Percentiles rank a stretch among this genome's conserved stretches.
Conservation (phyloP, 2,329 filamentous ascomycete species). For the Macrophomina tecta region DNA sequence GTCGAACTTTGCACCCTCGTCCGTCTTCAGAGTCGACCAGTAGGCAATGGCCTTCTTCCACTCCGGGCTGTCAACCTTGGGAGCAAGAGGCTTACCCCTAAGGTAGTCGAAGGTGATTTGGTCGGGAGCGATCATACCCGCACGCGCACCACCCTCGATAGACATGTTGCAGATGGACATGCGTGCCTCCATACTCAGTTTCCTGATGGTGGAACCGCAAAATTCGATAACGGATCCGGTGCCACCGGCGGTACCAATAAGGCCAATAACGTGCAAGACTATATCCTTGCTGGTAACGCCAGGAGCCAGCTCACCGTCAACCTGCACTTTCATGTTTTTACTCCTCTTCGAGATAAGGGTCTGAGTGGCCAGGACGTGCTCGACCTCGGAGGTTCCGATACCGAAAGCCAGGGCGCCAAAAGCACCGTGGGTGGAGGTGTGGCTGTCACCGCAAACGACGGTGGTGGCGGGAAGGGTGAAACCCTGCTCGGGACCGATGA, state of each 20-base stretch:
- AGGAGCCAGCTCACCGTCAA: conserved; percentile 86
- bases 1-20: conserved; percentile 88
- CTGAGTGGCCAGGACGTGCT: conserved; percentile 97
- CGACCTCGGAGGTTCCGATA: conserved; percentile 97
- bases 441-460: conserved; percentile 95
- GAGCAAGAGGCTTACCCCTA: conserved; percentile 86
- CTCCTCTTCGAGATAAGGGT: conserved; percentile 92
- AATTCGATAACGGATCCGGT: conserved; percentile 96
- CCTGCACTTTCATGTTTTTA: conserved; percentile 98
- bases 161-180: conserved; percentile 99
- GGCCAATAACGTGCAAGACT: conserved; percentile 88
- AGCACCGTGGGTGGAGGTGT: conserved; percentile 96
- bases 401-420: conserved; percentile 95
- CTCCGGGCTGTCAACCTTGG: conserved; percentile 80
- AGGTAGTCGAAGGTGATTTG: conserved; percentile 95
- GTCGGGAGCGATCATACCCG: conserved; percentile 96
- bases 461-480: conserved; percentile 98
- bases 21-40: conserved; percentile 86
- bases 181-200: conserved; percentile 91
- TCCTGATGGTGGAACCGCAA: conserved; percentile 90
- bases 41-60: conserved; percentile 89
- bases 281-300: conserved; percentile 97
- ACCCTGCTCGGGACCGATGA: conserved; percentile 97
- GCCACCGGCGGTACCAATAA: conserved; percentile 93
- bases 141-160: conserved; percentile 92